phyloP scores from a whole-genome alignment of 331 rosid genomes.

The Stylosanthes scabra region DNA sequence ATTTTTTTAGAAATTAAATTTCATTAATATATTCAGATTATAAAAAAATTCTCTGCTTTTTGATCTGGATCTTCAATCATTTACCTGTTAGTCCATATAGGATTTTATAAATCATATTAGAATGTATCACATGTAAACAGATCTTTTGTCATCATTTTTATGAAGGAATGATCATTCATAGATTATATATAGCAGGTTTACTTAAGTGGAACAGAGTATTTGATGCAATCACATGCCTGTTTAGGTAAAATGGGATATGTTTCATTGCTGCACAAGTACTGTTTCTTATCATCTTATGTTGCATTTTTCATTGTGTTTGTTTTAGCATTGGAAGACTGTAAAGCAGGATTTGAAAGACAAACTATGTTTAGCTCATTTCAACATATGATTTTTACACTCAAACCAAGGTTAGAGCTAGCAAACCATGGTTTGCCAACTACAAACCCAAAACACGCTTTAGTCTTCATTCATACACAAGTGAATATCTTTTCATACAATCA shows the following conservation, averaged over 20 bases:
- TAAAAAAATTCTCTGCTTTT: constrained; percentile 36
- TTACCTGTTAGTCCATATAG: constrained; percentile 9
- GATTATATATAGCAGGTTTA: neutral
- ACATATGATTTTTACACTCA: too few relatives aligned
- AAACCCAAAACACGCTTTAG: too few relatives aligned
- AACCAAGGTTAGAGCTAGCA: too few relatives aligned
- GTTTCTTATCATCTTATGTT: too few relatives aligned
- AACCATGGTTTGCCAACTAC: too few relatives aligned
- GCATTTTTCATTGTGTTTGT: too few relatives aligned
- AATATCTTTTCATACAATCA: constrained; percentile 30
- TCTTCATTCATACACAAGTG: constrained; percentile 24
- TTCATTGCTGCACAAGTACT: too few relatives aligned
- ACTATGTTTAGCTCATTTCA: too few relatives aligned
- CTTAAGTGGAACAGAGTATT: neutral
- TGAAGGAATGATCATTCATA: neutral
- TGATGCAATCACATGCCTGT: too few relatives aligned
- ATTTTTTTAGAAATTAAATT: neutral
- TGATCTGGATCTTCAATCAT: constrained; percentile 38
- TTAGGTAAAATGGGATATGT: too few relatives aligned
- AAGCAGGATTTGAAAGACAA: too few relatives aligned
- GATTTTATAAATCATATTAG: constrained; percentile 1
- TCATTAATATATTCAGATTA: constrained; percentile 23
- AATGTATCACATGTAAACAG: neutral
- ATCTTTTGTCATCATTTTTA: neutral
- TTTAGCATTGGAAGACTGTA: too few relatives aligned